A percentile compares a stretch with the other conserved stretches of the same genome.
phyloP scores from a whole-genome alignment of 164 flowering plant species.

The Aristolochia contorta region DNA sequence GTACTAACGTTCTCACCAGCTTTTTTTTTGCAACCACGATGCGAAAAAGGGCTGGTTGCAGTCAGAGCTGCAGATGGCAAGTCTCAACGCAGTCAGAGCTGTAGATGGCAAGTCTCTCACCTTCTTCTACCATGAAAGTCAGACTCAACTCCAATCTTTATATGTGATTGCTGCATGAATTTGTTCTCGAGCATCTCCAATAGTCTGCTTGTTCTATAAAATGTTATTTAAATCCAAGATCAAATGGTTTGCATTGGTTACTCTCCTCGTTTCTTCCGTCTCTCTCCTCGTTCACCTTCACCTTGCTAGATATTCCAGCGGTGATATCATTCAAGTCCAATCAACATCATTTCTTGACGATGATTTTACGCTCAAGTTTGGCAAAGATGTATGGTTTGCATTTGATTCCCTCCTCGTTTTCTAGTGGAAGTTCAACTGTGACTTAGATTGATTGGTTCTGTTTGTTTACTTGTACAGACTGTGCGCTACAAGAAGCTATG shows the following conservation, averaged over 20 bases:
- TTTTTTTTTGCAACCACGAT: no score
- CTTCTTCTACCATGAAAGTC: no score
- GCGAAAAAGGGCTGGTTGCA: no score
- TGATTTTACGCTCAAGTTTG: slow-evolving; percentile 27
- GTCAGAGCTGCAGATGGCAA: no score
- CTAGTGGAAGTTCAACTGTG: slow-evolving; percentile 1
- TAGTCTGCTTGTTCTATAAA: slow-evolving; percentile 3
- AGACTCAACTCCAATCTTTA: no score
- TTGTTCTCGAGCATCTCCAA: no score
- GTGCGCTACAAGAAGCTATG: slow-evolving; percentile 49
- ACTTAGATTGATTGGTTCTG: background rate
- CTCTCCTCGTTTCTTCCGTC: slow-evolving; percentile 47
- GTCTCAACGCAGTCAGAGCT: no score
- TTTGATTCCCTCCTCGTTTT: background rate
- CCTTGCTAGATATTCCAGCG: slow-evolving; percentile 57
- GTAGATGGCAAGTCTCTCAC: no score
- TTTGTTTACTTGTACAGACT: slow-evolving; percentile 23
- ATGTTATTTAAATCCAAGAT: slow-evolving; percentile 72
- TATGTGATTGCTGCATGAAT: no score
- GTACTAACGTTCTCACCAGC: no score
- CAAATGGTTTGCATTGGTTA: slow-evolving; percentile 67
- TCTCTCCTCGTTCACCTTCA: slow-evolving; percentile 67
- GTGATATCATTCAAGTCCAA: slow-evolving; percentile 32
- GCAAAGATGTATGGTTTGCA: slow-evolving; percentile 21
- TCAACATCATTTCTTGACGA: slow-evolving; percentile 26